These are phyloP conservation scores for Choiromyces venosus DNA, from an alignment of 495 filamentous ascomycete genomes.

Conservation along the genomic window DNA sequence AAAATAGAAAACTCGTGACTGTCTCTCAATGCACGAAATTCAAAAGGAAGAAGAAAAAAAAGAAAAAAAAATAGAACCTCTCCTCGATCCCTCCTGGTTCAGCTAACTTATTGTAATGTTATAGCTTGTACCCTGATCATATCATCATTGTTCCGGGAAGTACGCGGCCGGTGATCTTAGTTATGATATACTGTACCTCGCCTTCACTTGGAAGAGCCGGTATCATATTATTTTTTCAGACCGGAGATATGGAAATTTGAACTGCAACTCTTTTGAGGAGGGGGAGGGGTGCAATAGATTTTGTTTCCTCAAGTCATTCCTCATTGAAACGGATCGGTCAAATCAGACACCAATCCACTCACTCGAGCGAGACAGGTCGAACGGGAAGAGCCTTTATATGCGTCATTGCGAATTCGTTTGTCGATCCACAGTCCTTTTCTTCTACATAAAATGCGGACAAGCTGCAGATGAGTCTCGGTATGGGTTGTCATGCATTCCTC, in stretches of 20 bases:
- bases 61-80: neutral
- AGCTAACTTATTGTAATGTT: neutral
- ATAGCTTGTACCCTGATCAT: neutral
- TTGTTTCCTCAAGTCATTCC: neutral
- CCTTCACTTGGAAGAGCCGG: neutral
- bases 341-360: neutral
- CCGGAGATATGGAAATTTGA: neutral
- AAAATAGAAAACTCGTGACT: neutral
- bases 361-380: neutral
- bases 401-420: slow-evolving; percentile 16
- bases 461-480: slow-evolving; percentile 1
- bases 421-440: neutral
- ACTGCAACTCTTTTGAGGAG: neutral
- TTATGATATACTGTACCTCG: neutral
- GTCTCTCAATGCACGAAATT: neutral
- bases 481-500: neutral
- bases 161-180: neutral
- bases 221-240: neutral
- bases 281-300: neutral
- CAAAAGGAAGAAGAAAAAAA: neutral
- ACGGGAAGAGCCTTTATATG: slow-evolving; percentile 3
- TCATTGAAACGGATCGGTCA: neutral
- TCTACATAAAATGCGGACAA: neutral
- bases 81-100: neutral
- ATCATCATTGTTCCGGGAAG: neutral